phyloP scores from a whole-genome alignment of 2,329 filamentous ascomycete genomes.

The Drechslera avenae region DNA sequence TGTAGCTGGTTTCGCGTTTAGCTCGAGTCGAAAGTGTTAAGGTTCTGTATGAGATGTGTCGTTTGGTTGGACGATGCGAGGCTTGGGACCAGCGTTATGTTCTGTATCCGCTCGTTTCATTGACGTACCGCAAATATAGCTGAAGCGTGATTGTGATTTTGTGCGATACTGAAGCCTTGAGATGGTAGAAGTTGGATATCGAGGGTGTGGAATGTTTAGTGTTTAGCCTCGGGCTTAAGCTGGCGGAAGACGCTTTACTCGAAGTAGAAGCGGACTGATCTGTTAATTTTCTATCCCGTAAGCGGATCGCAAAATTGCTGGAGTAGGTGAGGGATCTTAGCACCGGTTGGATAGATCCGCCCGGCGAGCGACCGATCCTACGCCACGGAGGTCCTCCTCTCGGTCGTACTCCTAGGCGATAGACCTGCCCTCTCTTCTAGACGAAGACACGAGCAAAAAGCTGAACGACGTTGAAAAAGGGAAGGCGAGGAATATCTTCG shows the following conservation, averaged over 20 bases:
- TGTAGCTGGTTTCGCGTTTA: no score
- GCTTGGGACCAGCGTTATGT: no score
- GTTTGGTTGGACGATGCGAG: no score
- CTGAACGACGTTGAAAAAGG: neutral
- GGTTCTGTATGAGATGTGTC: no score
- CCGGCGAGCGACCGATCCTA: slow-evolving; percentile 10
- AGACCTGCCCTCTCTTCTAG: neutral
- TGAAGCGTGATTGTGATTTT: no score
- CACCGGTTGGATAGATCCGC: slow-evolving; percentile 1
- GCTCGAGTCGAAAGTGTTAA: no score
- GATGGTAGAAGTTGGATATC: no score
- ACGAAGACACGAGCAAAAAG: neutral
- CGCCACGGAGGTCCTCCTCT: slow-evolving; percentile 15
- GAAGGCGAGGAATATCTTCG: neutral
- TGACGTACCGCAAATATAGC: no score
- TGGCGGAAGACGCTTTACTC: neutral
- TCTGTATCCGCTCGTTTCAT: no score
- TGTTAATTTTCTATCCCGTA: neutral
- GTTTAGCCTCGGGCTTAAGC: no score
- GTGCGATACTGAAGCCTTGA: no score
- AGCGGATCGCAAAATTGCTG: neutral
- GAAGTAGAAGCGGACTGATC: neutral
- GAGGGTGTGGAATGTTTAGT: no score
- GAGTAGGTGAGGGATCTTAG: slow-evolving; percentile 13
- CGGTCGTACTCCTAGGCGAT: slow-evolving; percentile 6